These are phyloP conservation scores for Postia placenta DNA, from an alignment of 768 basidiomycete species.

Conservation along the genomic window DNA sequence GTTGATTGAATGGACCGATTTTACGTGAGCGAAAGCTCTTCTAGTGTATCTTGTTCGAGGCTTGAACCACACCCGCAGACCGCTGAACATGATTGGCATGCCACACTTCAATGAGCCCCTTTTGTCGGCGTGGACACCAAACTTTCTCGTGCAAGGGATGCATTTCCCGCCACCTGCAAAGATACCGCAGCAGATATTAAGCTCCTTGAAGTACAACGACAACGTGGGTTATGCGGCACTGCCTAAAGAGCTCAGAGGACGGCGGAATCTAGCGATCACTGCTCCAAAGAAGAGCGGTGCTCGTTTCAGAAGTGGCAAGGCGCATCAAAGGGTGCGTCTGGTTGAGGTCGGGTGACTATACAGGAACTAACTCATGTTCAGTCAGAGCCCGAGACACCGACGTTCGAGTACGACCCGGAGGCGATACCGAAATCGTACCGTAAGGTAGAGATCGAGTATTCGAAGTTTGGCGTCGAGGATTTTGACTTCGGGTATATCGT, in stretches of 20 bases:
- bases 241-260: conserved; percentile 79
- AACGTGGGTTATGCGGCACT: conserved; percentile 85
- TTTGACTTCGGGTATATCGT: conserved; percentile 87
- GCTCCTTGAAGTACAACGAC: conserved; percentile 80
- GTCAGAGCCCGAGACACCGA: conserved; percentile 49
- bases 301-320: conserved; percentile 84
- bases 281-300: conserved; percentile 48
- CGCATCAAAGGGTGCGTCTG: conserved; percentile 36
- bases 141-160: conserved; percentile 44
- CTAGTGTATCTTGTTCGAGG: background rate
- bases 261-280: conserved; percentile 67
- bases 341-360: too few relatives aligned
- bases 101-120: conserved; percentile 74
- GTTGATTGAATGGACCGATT: conserved; percentile 73
- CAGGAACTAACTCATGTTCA: too few relatives aligned
- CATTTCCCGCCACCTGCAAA: conserved; percentile 65
- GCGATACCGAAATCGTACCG: conserved; percentile 79
- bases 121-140: conserved; percentile 57
- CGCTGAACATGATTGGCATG: conserved; percentile 84
- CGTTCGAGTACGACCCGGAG: conserved; percentile 45
- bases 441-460: conserved; percentile 96
- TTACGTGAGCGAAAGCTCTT: conserved; percentile 50
- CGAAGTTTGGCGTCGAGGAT: conserved; percentile 97
- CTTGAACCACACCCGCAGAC: conserved; percentile 38
- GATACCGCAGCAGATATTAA: conserved; percentile 74